A percentile compares a stretch with the other conserved stretches of the same genome.
These are phyloP conservation scores for Pestalotiopsis sp. DNA, from an alignment of 2,329 filamentous ascomycete species.

Conservation along the genomic window DNA sequence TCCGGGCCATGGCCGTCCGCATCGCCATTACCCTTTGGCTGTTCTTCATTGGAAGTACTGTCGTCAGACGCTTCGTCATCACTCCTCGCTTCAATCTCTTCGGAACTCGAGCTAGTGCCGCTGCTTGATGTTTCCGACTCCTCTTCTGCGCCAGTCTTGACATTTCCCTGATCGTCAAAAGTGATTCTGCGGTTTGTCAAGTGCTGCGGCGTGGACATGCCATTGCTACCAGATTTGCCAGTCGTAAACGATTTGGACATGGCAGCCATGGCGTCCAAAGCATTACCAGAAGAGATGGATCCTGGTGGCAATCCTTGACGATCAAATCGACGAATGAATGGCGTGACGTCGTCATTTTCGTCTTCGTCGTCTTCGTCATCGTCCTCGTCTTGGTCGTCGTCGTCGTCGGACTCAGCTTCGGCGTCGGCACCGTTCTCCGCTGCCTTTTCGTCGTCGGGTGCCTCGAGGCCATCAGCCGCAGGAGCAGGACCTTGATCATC, in stretches of 20 bases:
- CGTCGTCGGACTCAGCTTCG: background rate
- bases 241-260: constrained; percentile 29
- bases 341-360: constrained; percentile 26
- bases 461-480: background rate
- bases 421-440: background rate
- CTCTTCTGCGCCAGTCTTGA: constrained; percentile 16
- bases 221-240: constrained; percentile 26
- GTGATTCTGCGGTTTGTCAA: constrained; percentile 14
- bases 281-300: constrained; percentile 37
- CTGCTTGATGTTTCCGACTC: constrained; percentile 22
- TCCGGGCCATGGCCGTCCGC: background rate
- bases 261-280: constrained; percentile 33
- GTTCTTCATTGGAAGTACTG: constrained; percentile 19
- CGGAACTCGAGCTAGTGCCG: constrained; percentile 25
- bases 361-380: constrained; percentile 25
- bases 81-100: constrained; percentile 18
- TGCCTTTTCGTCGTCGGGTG: background rate
- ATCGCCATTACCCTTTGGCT: background rate
- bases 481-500: background rate
- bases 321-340: constrained; percentile 33
- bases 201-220: constrained; percentile 22
- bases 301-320: constrained; percentile 39
- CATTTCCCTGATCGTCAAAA: constrained; percentile 17
- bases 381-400: constrained; percentile 24
- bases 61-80: constrained; percentile 7